Evolutionary conservation across 1,139 yeast genomes (phyloP).

Genomic region (Candida pseudocylindracea): DNA sequence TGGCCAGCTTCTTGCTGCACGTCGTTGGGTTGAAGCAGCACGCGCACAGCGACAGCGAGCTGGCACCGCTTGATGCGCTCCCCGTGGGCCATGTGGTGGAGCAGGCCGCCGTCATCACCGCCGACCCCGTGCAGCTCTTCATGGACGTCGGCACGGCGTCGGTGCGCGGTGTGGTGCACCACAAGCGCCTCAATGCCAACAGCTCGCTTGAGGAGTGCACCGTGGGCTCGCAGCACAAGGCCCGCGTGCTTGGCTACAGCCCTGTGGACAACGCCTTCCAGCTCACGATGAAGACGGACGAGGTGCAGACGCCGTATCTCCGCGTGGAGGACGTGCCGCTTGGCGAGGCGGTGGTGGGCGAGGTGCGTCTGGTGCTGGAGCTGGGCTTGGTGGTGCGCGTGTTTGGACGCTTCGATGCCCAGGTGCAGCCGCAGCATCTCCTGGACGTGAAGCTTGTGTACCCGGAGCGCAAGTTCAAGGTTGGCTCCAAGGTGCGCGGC

Average conservation of each 20-base stretch:
- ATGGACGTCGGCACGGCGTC: constrained; percentile 34
- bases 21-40: constrained; percentile 13
- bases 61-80: constrained; percentile 28
- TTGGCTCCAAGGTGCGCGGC: constrained; percentile 60
- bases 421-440: constrained; percentile 56
- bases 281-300: constrained; percentile 45
- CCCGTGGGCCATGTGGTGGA: constrained; percentile 61
- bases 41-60: constrained; percentile 8
- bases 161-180: constrained; percentile 45
- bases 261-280: constrained; percentile 40
- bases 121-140: constrained; percentile 18
- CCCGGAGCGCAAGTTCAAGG: constrained; percentile 83
- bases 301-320: constrained; percentile 41
- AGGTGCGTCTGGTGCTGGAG: constrained; percentile 25
- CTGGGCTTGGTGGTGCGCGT: constrained; percentile 49
- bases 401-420: constrained; percentile 46
- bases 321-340: constrained; percentile 49
- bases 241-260: constrained; percentile 58
- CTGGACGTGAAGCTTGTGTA: constrained; percentile 68
- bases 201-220: constrained; percentile 17
- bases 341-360: constrained; percentile 22
- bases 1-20: constrained; percentile 43
- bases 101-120: constrained; percentile 31
- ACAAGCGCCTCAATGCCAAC: constrained; percentile 24
- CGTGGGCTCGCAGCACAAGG: constrained; percentile 44